These are phyloP conservation scores for Magnusiomyces clavatus DNA, from an alignment of 1,139 yeast genomes.

Conservation along the genomic window DNA sequence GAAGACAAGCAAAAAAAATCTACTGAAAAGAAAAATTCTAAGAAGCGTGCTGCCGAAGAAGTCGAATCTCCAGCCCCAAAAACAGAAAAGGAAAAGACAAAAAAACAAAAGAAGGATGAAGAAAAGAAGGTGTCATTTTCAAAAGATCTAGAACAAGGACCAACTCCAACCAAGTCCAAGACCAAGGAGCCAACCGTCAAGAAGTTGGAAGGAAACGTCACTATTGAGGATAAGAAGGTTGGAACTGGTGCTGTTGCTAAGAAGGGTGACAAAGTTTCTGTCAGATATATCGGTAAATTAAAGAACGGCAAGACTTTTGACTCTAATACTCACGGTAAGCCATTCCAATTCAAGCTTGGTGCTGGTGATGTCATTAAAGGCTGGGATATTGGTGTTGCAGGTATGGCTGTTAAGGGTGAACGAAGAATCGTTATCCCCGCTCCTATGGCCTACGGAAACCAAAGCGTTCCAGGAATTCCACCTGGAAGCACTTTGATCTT, in stretches of 20 bases:
- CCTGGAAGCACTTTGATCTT: conserved; percentile 93
- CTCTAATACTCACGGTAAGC: conserved; percentile 95
- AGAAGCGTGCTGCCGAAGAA: conserved; percentile 41
- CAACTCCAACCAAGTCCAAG: conserved; percentile 33
- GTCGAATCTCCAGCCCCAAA: conserved; percentile 14
- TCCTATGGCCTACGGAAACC: conserved; percentile 92
- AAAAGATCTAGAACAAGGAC: conserved; percentile 89
- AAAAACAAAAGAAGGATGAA: conserved; percentile 35
- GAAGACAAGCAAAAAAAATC: conserved; percentile 29
- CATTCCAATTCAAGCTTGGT: conserved; percentile 84
- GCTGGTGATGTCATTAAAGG: conserved; percentile 98
- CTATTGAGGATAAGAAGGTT: conserved; percentile 81
- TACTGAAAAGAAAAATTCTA: conserved; percentile 29
- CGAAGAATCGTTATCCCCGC: conserved; percentile 96
- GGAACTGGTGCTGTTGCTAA: conserved; percentile 89
- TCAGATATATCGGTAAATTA: conserved; percentile 95
- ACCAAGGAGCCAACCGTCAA: conserved; percentile 33
- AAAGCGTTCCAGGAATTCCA: conserved; percentile 93
- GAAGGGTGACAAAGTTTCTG: conserved; percentile 85
- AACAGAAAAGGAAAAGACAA: conserved; percentile 33
- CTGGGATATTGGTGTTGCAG: conserved; percentile 96
- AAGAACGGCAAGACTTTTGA: conserved; percentile 94
- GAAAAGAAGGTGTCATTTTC: conserved; percentile 79
- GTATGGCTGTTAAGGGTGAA: conserved; percentile 99
- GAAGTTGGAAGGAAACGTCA: conserved; percentile 87